A percentile compares a stretch with the other conserved stretches of the same genome.
phyloP scores from a whole-genome alignment of 495 filamentous ascomycete genomes.

The Penicillium robsamsonii region DNA sequence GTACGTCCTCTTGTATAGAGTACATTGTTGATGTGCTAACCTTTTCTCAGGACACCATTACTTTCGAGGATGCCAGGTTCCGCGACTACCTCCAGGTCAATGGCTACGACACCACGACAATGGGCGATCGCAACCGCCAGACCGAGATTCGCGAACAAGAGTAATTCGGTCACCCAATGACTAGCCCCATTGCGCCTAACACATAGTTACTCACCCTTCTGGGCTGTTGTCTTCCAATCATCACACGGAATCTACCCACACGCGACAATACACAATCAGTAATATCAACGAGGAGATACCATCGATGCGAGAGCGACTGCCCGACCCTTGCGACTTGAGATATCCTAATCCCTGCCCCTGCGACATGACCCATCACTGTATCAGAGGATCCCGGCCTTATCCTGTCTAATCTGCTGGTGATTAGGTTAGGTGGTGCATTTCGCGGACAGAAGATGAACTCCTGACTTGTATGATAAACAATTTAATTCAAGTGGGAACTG shows the following conservation, averaged over 20 bases:
- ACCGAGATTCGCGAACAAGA: constrained; percentile 9
- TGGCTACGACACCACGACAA: constrained; percentile 67
- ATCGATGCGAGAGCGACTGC: constrained; percentile 12
- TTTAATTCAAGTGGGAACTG: background rate
- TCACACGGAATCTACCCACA: constrained; percentile 4
- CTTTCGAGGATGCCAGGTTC: constrained; percentile 67
- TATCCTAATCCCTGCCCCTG: background rate
- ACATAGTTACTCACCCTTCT: background rate
- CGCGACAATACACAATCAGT: constrained; percentile 11
- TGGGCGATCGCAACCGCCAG: constrained; percentile 47
- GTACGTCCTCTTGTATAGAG: constrained; percentile 22
- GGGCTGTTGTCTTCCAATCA: background rate
- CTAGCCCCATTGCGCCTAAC: background rate
- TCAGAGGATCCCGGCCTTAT: constrained; percentile 7
- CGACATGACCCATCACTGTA: background rate
- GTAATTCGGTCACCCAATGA: constrained; percentile 4
- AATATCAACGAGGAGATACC: background rate
- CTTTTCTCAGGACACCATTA: constrained; percentile 59
- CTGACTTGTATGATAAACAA: background rate
- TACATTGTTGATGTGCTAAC: background rate
- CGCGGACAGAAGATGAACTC: background rate
- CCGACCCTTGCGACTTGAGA: constrained; percentile 8
- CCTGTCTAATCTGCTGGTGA: constrained; percentile 20
- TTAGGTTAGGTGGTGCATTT: constrained; percentile 19
- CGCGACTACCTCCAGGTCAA: constrained; percentile 61